phyloP scores from a whole-genome alignment of 179 eudicot genomes.

The Nepenthes alata region DNA sequence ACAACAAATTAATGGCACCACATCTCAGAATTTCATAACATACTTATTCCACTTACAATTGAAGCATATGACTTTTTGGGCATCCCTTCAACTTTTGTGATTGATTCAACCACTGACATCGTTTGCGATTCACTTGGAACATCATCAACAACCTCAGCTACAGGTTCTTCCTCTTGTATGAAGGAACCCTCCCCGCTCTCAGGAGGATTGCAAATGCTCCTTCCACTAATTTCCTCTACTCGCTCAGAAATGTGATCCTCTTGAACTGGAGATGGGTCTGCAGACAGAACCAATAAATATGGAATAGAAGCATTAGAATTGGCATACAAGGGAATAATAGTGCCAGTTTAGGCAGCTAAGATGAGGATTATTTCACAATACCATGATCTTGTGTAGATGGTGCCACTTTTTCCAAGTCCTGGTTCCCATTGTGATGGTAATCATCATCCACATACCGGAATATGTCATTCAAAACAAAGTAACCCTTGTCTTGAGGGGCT shows the following conservation, averaged over 20 bases:
- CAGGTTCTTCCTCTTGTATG: conserved; percentile 41
- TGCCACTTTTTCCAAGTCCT: conserved; percentile 15
- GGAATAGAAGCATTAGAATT: neutral
- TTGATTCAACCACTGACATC: conserved; percentile 28
- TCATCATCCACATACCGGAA: conserved; percentile 54
- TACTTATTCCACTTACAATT: conserved; percentile 45
- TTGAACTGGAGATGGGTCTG: conserved; percentile 15
- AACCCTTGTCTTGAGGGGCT: conserved; percentile 91
- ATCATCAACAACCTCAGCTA: conserved; percentile 58
- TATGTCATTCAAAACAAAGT: conserved; percentile 75
- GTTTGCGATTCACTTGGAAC: conserved; percentile 24
- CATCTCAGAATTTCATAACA: neutral
- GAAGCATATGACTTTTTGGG: conserved; percentile 92
- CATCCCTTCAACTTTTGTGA: conserved; percentile 24
- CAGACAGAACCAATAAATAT: neutral
- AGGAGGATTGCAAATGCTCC: conserved; percentile 30
- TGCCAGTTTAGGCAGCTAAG: too few relatives aligned
- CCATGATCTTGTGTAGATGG: conserved; percentile 33
- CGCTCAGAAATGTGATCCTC: conserved; percentile 41
- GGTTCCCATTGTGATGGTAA: conserved; percentile 13
- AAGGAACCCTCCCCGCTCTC: conserved; percentile 35
- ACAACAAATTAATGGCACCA: too few relatives aligned
- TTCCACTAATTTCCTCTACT: conserved; percentile 29
- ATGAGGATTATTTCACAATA: conserved; percentile 9
- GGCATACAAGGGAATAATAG: neutral